These are phyloP conservation scores for Linaria vulgaris DNA, from an alignment of 257 asterid species.

Conservation along the genomic window DNA sequence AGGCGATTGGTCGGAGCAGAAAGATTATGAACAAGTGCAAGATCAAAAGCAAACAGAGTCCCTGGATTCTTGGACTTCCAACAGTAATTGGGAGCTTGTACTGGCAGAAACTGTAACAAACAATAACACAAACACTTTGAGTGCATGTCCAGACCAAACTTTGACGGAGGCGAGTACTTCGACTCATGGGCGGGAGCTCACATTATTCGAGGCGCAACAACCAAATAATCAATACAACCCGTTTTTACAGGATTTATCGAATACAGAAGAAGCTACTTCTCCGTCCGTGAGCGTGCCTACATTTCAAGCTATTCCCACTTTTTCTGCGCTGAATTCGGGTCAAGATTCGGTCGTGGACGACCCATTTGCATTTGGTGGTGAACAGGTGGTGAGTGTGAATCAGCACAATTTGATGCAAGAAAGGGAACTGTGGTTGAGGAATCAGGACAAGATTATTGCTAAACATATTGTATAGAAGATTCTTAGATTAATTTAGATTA, in stretches of 20 bases:
- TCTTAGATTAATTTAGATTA: background rate
- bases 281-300: too few species aligned
- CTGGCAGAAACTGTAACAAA: constrained; percentile 37
- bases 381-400: constrained; percentile 26
- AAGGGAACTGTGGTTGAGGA: constrained; percentile 28
- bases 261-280: background rate
- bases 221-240: constrained; percentile 54
- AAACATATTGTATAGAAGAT: constrained; percentile 1
- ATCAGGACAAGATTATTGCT: constrained; percentile 10
- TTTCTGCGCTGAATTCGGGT: constrained; percentile 29
- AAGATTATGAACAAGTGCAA: constrained; percentile 20
- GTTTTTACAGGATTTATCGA: constrained; percentile 41
- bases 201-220: constrained; percentile 29
- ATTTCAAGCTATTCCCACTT: constrained; percentile 42
- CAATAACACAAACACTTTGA: constrained; percentile 3
- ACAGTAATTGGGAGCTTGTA: constrained; percentile 59
- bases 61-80: constrained; percentile 25
- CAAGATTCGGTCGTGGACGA: constrained; percentile 31
- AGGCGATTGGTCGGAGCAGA: constrained; percentile 48
- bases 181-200: constrained; percentile 42
- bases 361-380: constrained; percentile 43
- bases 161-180: background rate
- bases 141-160: background rate
- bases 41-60: constrained; percentile 4
- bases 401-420: constrained; percentile 40